Evolutionary conservation across 2,329 filamentous ascomycete genomes (phyloP).

Genomic region (Metarhizium humberi): DNA sequence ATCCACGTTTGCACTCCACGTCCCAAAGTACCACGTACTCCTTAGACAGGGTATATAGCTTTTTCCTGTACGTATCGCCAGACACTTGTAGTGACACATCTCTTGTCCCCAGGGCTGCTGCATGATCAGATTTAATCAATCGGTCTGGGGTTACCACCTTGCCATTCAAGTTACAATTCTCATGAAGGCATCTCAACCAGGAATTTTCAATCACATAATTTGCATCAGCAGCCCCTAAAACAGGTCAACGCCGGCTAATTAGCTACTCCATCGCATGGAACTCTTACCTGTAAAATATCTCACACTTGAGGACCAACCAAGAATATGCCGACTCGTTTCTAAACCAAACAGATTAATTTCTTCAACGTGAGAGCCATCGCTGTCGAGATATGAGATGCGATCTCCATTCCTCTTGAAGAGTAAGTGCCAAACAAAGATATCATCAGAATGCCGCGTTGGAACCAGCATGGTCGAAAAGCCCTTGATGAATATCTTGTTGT

Average conservation of each 20-base stretch:
- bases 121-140: too few species aligned
- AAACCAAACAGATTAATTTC: background rate
- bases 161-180: too few species aligned
- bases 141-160: too few species aligned
- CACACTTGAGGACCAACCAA: background rate
- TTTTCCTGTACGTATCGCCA: too few species aligned
- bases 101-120: too few species aligned
- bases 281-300: background rate
- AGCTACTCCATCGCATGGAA: too few species aligned
- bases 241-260: background rate
- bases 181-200: too few species aligned
- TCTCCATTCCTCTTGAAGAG: background rate
- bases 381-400: background rate
- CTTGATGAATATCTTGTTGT: conserved; percentile 5
- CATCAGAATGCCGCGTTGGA: background rate
- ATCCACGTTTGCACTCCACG: conserved; percentile 16
- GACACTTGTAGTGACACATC: too few species aligned
- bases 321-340: background rate
- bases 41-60: conserved; percentile 8
- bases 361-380: background rate
- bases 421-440: conserved; percentile 8
- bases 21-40: conserved; percentile 17
- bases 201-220: background rate
- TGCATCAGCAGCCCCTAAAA: background rate
- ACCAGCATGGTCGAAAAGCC: conserved; percentile 9